These are phyloP conservation scores for Apiotrichum domesticum DNA, from an alignment of 1,284 basidiomycete genomes.

Conservation along the genomic window DNA sequence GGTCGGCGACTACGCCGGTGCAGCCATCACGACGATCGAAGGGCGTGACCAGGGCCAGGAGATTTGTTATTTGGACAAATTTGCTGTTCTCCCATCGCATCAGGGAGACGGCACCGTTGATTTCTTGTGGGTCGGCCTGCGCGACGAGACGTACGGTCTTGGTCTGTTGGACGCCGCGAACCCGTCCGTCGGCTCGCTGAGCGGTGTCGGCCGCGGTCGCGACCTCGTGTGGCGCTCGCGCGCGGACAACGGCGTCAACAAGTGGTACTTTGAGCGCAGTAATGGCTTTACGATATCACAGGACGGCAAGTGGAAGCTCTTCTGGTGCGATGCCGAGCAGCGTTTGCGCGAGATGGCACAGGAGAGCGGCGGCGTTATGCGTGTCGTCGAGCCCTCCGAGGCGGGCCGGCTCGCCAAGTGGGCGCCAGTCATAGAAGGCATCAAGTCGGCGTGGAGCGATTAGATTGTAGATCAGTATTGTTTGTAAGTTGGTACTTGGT, in stretches of 20 bases:
- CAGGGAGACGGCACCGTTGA: slow-evolving; percentile 99
- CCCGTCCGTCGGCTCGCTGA: slow-evolving; percentile 79
- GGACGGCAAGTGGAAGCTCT: slow-evolving; percentile 74
- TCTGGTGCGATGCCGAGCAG: slow-evolving; percentile 95
- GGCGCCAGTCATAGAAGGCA: slow-evolving; percentile 65
- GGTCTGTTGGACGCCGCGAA: slow-evolving; percentile 91
- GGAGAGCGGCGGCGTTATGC: slow-evolving; percentile 49
- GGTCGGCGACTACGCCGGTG: slow-evolving; percentile 92
- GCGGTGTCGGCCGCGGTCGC: slow-evolving; percentile 79
- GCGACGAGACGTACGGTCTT: slow-evolving; percentile 96
- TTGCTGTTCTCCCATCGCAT: slow-evolving; percentile 87
- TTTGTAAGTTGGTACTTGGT: no score
- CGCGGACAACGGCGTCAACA: slow-evolving; percentile 91
- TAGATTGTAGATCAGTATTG: background rate
- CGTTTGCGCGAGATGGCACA: slow-evolving; percentile 35
- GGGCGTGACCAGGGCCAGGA: slow-evolving; percentile 28
- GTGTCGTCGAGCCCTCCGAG: slow-evolving; percentile 76
- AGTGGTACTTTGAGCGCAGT: slow-evolving; percentile 97
- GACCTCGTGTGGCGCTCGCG: slow-evolving; percentile 95
- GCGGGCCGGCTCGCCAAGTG: slow-evolving; percentile 66
- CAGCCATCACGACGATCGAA: slow-evolving; percentile 91
- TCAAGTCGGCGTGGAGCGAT: slow-evolving; percentile 71
- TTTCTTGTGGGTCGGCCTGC: slow-evolving; percentile 96
- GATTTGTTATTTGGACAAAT: slow-evolving; percentile 96
- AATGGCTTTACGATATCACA: slow-evolving; percentile 66